phyloP scores from a whole-genome alignment of 192 early-diverging fungal species.

The Allomyces arbusculus region DNA sequence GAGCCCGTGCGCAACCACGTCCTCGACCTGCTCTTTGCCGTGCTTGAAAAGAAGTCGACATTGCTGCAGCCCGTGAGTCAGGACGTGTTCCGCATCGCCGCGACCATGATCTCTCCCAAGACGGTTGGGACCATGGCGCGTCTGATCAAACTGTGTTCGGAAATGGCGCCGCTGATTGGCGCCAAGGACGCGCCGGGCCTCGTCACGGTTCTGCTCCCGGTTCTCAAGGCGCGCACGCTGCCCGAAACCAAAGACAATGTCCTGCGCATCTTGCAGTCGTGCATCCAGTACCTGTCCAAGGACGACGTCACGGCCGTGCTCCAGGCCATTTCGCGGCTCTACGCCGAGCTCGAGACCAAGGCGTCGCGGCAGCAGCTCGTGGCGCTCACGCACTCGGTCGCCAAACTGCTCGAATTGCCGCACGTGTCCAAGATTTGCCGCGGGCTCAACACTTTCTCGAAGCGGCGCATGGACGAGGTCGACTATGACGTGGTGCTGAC shows the following conservation, averaged over 20 bases:
- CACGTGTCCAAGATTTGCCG: slow-evolving; percentile 31
- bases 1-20: not conserved
- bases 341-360: slow-evolving; percentile 39
- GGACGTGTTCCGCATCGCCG: not conserved
- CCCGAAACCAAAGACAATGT: not conserved
- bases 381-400: slow-evolving; percentile 1
- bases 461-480: slow-evolving; percentile 54
- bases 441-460: slow-evolving; percentile 64
- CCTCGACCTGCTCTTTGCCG: not conserved
- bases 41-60: not conserved
- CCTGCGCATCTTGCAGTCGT: not conserved
- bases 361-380: slow-evolving; percentile 23
- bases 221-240: not conserved
- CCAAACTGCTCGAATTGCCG: slow-evolving; percentile 11
- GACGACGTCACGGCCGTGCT: slow-evolving; percentile 3
- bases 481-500: slow-evolving; percentile 68
- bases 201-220: not conserved
- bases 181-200: not conserved
- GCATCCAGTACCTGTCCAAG: not conserved
- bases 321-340: slow-evolving; percentile 40
- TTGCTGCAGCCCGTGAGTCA: not conserved
- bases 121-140: not conserved
- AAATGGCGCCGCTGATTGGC: not conserved
- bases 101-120: not conserved
- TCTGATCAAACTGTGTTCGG: not conserved